Conservation (phyloP, 805 yeast genomes). For the Candida odintsovae region DNA sequence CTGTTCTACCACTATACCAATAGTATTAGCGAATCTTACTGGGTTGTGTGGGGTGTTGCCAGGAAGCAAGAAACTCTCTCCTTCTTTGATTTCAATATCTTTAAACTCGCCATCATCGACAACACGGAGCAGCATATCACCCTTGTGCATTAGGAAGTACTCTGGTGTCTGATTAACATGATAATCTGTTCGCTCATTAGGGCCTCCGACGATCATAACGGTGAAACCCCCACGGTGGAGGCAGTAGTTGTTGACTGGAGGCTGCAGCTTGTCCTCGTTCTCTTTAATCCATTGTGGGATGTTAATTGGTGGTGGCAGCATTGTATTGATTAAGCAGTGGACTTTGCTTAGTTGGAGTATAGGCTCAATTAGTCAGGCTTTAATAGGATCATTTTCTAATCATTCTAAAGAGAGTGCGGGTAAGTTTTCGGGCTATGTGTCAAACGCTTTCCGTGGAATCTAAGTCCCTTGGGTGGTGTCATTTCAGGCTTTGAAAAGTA, state of each 20-base stretch:
- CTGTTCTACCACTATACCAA: constrained; percentile 90
- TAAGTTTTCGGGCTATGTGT: not conserved
- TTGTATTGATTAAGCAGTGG: not conserved
- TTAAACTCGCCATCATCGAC: constrained; percentile 74
- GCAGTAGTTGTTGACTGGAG: constrained; percentile 90
- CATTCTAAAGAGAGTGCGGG: not conserved
- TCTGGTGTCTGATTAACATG: constrained; percentile 94
- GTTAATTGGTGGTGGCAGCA: constrained; percentile 62
- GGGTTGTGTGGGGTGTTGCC: constrained; percentile 87
- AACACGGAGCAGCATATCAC: constrained; percentile 76
- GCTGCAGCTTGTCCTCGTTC: constrained; percentile 69
- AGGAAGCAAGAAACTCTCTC: constrained; percentile 85
- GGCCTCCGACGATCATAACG: constrained; percentile 95
- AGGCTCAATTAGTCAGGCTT: not conserved
- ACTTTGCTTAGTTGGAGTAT: not conserved
- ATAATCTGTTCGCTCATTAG: constrained; percentile 89
- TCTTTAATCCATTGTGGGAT: constrained; percentile 77
- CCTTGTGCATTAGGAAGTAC: constrained; percentile 85
- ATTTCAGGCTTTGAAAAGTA: too few relatives aligned
- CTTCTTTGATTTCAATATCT: constrained; percentile 73
- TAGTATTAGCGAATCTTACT: constrained; percentile 76
- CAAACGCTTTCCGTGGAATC: too few relatives aligned
- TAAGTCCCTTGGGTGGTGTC: too few relatives aligned
- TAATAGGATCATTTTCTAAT: not conserved
- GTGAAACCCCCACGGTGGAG: constrained; percentile 90